These are phyloP conservation scores for Trypanosoma platydactyli DNA, from an alignment of 208 protist genomes.

Conservation along the genomic window DNA sequence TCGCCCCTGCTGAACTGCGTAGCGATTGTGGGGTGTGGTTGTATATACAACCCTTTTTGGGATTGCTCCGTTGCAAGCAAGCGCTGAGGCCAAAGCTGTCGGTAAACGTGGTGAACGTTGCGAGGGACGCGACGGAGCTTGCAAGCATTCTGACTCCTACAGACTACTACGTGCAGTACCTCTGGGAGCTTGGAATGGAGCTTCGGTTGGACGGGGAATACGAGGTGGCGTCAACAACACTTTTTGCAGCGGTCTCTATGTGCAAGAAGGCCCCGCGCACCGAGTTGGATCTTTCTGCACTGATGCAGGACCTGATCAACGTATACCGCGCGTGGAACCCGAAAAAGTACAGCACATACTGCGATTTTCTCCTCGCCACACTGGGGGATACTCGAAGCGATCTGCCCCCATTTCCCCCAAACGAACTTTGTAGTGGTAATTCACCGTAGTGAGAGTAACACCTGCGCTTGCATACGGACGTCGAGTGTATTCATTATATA, in stretches of 20 bases:
- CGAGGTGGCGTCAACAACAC: slow-evolving; percentile 39
- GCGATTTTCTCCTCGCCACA: slow-evolving; percentile 26
- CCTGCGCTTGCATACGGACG: no score
- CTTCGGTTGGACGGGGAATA: slow-evolving; percentile 44
- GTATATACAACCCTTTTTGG: slow-evolving; percentile 62
- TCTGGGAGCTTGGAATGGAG: slow-evolving; percentile 81
- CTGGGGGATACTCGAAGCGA: not conserved
- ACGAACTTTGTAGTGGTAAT: not conserved
- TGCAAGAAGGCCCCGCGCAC: slow-evolving; percentile 36
- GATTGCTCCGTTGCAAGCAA: slow-evolving; percentile 57
- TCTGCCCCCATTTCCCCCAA: no score
- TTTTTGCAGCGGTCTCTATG: slow-evolving; percentile 46
- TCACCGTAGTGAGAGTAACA: no score
- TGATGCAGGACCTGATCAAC: slow-evolving; percentile 42
- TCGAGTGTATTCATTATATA: no score
- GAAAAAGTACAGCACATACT: slow-evolving; percentile 57
- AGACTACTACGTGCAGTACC: slow-evolving; percentile 69
- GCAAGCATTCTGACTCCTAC: slow-evolving; percentile 39
- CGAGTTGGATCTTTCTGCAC: slow-evolving; percentile 36
- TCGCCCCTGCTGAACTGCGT: slow-evolving; percentile 41
- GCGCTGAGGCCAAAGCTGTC: not conserved
- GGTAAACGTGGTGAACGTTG: slow-evolving; percentile 34
- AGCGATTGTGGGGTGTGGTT: slow-evolving; percentile 49
- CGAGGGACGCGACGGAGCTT: slow-evolving; percentile 44
- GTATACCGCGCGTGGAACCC: slow-evolving; percentile 66